Base-by-base conservation (phyloP, 495 filamentous ascomycete genomes). In the Neurospora pannonica region DNA sequence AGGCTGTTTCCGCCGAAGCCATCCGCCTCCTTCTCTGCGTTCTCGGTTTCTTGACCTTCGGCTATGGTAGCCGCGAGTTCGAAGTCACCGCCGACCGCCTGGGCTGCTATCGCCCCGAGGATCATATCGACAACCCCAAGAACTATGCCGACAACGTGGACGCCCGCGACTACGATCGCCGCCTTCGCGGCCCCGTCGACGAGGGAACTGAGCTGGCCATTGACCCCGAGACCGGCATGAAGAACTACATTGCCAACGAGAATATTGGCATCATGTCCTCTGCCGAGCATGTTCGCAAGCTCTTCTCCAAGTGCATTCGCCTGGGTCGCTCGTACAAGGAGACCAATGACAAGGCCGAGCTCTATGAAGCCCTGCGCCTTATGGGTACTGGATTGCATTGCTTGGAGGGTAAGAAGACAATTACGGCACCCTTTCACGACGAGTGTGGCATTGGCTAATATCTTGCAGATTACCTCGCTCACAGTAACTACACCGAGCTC, bases 171-270 rank as follows among this genome's bases (percentile, higher is more conserved):
- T 97, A 94, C 77, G 92, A 97, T 77, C 85, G 76, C 71, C 89
- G 92, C 72, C 90, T 97, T 70, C 91, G 94, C 71, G 93, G 91
- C 5, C 94, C 92, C 1, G 85, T 97, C 37, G 89, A 97, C 76
- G 94, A 97, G 82, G 78, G 85, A 39, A 87, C 88, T 24, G 94
- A 97, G 82, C 86, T 97, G 21, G 88, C 86, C 19, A 88, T 97
- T 77, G 92, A 97, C 77, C 84, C 84, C 2, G 85, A 89, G 74
- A 93, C 91, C n/a, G 94, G 94, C 54, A 84, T 97, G 82, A 97
- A 97, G 83, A 93, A 92, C 77, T 97, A 97, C 78, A 97, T 97
- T 80, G 93, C 94, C 31, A 92, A 93, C 54, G 94, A 97, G 79
- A 83, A 88, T 67, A 81, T 87, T 36, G 87, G 86, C 70, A 94